Conservation (phyloP, 345 rosid species). For the Microthlaspi erraticum region DNA sequence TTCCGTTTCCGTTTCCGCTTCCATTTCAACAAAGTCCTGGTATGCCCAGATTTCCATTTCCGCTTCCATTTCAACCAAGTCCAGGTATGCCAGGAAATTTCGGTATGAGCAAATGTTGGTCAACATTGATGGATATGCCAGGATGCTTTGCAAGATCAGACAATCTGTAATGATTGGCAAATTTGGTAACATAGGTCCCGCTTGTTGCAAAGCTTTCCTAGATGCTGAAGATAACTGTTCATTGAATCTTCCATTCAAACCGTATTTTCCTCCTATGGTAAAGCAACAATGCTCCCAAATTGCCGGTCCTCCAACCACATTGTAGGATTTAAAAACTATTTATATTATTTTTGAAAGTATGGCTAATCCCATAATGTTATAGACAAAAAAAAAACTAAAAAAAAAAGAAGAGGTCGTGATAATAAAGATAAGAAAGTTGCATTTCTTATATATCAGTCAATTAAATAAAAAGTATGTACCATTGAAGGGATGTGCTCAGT, state of each 20-base stretch:
- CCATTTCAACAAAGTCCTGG: slow-evolving; percentile 8
- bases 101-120: background rate
- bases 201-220: slow-evolving; percentile 27
- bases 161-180: background rate
- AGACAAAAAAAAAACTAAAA: no score
- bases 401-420: no score
- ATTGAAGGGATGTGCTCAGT: no score
- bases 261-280: background rate
- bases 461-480: no score
- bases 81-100: background rate
- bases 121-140: background rate
- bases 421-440: no score
- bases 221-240: slow-evolving; percentile 17
- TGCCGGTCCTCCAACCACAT: no score
- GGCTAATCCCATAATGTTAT: no score
- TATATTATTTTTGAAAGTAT: no score
- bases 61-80: slow-evolving; percentile 7
- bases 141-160: background rate
- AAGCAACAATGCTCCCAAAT: no score
- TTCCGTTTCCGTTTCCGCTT: background rate
- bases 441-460: no score
- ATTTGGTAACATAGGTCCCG: slow-evolving; percentile 7
- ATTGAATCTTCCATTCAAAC: background rate
- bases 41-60: background rate
- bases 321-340: no score